Base-by-base conservation (phyloP, 1,139 yeast genomes). In the Geotrichum bryndzae region DNA sequence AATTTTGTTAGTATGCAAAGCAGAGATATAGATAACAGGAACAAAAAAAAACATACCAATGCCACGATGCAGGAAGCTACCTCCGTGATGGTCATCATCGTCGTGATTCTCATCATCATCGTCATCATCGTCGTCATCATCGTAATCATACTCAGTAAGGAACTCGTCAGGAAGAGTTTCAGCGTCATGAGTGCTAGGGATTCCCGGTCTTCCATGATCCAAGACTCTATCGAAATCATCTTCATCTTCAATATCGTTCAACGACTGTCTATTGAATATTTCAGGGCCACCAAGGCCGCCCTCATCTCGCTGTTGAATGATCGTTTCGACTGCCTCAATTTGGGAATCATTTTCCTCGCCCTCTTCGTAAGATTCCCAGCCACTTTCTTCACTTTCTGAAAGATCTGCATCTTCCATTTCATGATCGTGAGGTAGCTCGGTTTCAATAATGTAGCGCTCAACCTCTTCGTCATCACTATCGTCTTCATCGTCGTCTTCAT, bases 371-470 rank as follows among this genome's bases (percentile, higher is more conserved):
- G 69, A 67, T 53, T 68, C 74, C 68, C 69, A 70, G 31, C 66
- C 72, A 54, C 66, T 64, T 11, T 68, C 69, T 54, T 64, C 72
- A 15, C 76, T 80, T 22, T 72, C 77, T 2, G 72, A 79, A 22
- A 73, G 75, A 8, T 74, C 75, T 5, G 59, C 60, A 31, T 59
- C 62, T 18, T 46, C 57, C 61, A 58, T 58, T 13, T 58, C 61
- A 25, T 54, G 56, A 31, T 58, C 59, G 38, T 59, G 61, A 50
- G 52, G 52, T 1, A 54, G 25, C 7, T 52, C 59, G 15, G 55
- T 46, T 8, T 58, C 59, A 22, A 60, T 41, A 50, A 60, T 53
- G 33, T 46, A 56, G 13, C 53, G 52, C 25, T 55, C 59, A 15
- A 38, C 60, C 31, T 56, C 61, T 10, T 56, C 57, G 13, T 59